Percentiles rank a stretch among this genome's conserved stretches.
Evolutionary conservation across 202 grass and related monocot genomes (phyloP).

Genomic region (Dendrocalamus latiflorus): DNA sequence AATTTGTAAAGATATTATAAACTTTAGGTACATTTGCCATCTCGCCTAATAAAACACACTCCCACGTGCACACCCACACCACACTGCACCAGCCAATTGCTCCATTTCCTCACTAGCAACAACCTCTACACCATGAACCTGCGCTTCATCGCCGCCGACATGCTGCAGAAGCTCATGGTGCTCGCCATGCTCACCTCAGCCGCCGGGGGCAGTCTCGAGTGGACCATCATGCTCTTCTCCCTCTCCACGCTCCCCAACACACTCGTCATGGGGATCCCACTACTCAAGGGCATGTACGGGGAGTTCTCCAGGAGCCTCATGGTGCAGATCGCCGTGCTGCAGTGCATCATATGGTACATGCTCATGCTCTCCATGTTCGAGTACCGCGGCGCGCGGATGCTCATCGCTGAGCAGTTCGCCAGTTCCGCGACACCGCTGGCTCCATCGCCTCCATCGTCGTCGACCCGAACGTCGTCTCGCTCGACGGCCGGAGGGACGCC

Average conservation of each 20-base stretch:
- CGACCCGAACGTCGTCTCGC: conserved; percentile 84
- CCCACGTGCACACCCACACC: too few species aligned
- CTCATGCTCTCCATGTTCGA: conserved; percentile 99
- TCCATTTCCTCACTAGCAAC: conserved; percentile 99
- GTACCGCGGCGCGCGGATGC: conserved; percentile 79
- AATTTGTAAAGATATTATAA: too few species aligned
- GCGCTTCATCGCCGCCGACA: conserved; percentile 93
- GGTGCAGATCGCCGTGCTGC: conserved; percentile 97
- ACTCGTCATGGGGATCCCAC: conserved; percentile 95
- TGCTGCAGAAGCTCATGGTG: conserved; percentile 94
- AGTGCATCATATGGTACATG: conserved; percentile 99
- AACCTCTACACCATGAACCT: conserved; percentile 95
- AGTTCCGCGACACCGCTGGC: conserved; percentile 88
- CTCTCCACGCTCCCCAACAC: conserved; percentile 98
- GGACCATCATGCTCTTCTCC: conserved; percentile 98
- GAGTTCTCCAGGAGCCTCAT: conserved; percentile 74
- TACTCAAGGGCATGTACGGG: conserved; percentile 98
- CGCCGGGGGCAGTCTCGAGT: conserved; percentile 67
- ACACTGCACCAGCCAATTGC: too few species aligned
- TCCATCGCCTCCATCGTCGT: conserved; percentile 90
- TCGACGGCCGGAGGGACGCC: too few species aligned
- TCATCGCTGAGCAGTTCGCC: conserved; percentile 97
- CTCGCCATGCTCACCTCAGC: conserved; percentile 77
- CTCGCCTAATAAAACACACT: too few species aligned
- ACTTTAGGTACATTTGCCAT: too few species aligned